phyloP scores from a whole-genome alignment of 176 grass and related monocot genomes.

The Cenchrus americanus region DNA sequence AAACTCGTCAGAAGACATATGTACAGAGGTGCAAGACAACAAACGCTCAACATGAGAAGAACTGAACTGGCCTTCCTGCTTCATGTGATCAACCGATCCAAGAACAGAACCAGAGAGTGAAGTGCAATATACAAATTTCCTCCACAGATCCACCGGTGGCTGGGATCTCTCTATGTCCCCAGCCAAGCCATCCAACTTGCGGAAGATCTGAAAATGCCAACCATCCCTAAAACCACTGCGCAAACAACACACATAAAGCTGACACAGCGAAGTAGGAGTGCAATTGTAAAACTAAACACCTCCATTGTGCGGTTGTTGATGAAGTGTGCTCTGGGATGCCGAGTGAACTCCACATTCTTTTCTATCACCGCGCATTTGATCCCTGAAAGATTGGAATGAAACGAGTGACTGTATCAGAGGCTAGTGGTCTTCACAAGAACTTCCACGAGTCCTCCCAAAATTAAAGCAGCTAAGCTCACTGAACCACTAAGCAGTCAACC shows the following conservation, averaged over 20 bases:
- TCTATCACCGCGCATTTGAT: slow-evolving; percentile 79
- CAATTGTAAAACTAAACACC: slow-evolving; percentile 45
- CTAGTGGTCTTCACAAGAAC: background rate
- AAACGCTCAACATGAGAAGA: background rate
- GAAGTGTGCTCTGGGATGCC: slow-evolving; percentile 86
- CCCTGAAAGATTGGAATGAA: slow-evolving; percentile 47
- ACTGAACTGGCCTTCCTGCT: slow-evolving; percentile 72
- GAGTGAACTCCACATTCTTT: slow-evolving; percentile 66
- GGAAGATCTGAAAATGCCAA: slow-evolving; percentile 60
- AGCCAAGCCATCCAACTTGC: slow-evolving; percentile 79
- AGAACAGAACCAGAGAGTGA: slow-evolving; percentile 84
- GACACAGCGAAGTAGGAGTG: background rate
- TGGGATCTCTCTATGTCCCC: slow-evolving; percentile 84
- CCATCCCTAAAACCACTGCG: background rate
- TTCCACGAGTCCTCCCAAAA: background rate
- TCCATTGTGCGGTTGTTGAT: slow-evolving; percentile 99
- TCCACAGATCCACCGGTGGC: slow-evolving; percentile 85
- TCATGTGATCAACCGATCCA: slow-evolving; percentile 96
- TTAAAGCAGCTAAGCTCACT: background rate
- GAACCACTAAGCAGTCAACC: background rate
- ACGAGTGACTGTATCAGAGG: background rate
- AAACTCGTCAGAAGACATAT: slow-evolving; percentile 16
- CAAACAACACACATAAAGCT: background rate
- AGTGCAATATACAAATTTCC: slow-evolving; percentile 94
- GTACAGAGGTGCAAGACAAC: background rate